Evolutionary conservation across 495 filamentous ascomycete genomes (phyloP), one percentile per base, ranked within the genome.

Genomic region (Penicillium psychrofluorescens): DNA sequence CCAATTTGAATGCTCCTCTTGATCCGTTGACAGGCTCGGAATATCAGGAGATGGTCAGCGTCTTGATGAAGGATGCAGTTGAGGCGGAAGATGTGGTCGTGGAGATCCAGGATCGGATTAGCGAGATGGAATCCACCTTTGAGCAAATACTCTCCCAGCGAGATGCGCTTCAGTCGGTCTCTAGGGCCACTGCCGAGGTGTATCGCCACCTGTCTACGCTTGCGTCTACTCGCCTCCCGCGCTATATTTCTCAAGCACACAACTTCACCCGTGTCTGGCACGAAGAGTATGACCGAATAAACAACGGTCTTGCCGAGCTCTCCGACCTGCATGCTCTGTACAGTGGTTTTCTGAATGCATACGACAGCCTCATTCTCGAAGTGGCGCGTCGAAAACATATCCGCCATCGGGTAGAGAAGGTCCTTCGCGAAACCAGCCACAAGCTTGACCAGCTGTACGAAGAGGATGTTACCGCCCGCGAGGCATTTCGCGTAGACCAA

Each of bases 1-100:
- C 75, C 6, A 63, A 68, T 28, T 30, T 67, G 11, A 68, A 73
- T 39, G 66, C 68, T 9, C 70, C 76, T 10, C 72, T 85, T 2
- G 84, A 88, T 35, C 80, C 84, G 7, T 77, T 95, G 39, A 83
- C 77, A 3, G 75, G 84, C 2, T 77, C 81, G 40, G 88, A 95
- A 48, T 81, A 88, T 29, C 71, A 71, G 32, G 88, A 95, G 44
- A 88, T 97, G 80, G 71, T 97, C 6, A 71, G 74, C 28, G 85
- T 98, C 0, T 75, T 98, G 16, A 69, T 83, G 31, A 84, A 86
- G 43, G 92, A 98, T 59, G 86, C 92, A 5, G 70, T 71, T 5
- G 84, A 95, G 54, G 88, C 95, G 1, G 88, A 95, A 8, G 92
- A 94, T 51, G 92, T 96, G 11, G 83, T 95, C 2, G 64, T 72